phyloP scores from a whole-genome alignment of 768 basidiomycete species.

The Podaxis rugospora region DNA sequence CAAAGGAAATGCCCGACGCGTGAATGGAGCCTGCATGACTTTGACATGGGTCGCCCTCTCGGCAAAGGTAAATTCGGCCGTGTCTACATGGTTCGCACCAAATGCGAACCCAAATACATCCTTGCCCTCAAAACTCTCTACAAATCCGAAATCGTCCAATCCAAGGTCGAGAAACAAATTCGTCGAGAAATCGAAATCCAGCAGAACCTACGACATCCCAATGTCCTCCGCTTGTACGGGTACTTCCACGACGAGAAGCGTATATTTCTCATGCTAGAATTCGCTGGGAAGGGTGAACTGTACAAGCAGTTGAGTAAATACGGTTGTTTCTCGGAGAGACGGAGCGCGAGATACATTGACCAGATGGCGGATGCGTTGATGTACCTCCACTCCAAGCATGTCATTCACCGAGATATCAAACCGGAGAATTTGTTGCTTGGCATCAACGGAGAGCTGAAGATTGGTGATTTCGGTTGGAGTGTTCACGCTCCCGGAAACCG shows the following conservation, averaged over 20 bases:
- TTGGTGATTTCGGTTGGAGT: slow-evolving; percentile 98
- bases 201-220: slow-evolving; percentile 91
- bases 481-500: slow-evolving; percentile 93
- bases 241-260: slow-evolving; percentile 98
- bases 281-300: slow-evolving; percentile 94
- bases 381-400: slow-evolving; percentile 93
- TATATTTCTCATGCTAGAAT: slow-evolving; percentile 97
- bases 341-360: slow-evolving; percentile 87
- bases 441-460: slow-evolving; percentile 95
- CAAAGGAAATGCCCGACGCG: slow-evolving; percentile 65
- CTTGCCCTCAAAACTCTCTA: slow-evolving; percentile 95
- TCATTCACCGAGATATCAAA: slow-evolving; percentile 99
- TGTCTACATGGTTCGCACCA: slow-evolving; percentile 97
- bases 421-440: slow-evolving; percentile 95
- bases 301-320: slow-evolving; percentile 92
- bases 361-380: slow-evolving; percentile 96
- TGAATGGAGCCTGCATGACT: slow-evolving; percentile 81
- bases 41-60: slow-evolving; percentile 92
- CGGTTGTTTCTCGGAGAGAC: slow-evolving; percentile 83
- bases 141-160: slow-evolving; percentile 92
- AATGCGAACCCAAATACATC: slow-evolving; percentile 83
- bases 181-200: slow-evolving; percentile 98
- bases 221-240: slow-evolving; percentile 90
- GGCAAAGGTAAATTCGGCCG: slow-evolving; percentile 99
- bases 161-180: slow-evolving; percentile 93